Evolutionary conservation across 495 filamentous ascomycete species (phyloP).

Genomic region (Mytilinidion resinicola): DNA sequence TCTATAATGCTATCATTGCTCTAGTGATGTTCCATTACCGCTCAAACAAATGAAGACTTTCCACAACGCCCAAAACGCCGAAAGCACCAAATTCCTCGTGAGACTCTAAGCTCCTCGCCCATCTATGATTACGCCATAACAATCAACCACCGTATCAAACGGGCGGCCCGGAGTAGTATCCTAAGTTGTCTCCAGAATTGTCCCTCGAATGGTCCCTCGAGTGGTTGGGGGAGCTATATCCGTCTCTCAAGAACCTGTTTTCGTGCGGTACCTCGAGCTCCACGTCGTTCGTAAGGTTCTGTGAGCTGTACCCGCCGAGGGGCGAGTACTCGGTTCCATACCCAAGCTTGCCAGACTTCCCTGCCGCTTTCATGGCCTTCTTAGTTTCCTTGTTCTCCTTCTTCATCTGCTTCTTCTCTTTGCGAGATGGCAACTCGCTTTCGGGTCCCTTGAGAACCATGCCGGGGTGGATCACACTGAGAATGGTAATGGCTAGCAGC

Average conservation of each 20-base stretch:
- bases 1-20: too few species aligned
- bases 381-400: conserved; percentile 33
- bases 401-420: conserved; percentile 33
- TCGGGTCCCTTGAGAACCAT: conserved; percentile 45
- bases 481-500: conserved; percentile 43
- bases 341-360: conserved; percentile 5
- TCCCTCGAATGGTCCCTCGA: not conserved
- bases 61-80: too few species aligned
- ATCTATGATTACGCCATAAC: too few species aligned
- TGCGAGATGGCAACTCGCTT: conserved; percentile 32
- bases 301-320: not conserved
- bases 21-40: too few species aligned
- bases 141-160: too few species aligned
- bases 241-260: not conserved
- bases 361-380: conserved; percentile 23
- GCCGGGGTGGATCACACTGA: conserved; percentile 50
- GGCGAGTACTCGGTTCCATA: not conserved
- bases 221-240: not conserved
- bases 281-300: not conserved
- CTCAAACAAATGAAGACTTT: too few species aligned
- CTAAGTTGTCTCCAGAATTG: too few species aligned
- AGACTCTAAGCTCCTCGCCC: too few species aligned
- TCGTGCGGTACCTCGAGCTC: not conserved
- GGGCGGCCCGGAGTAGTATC: too few species aligned
- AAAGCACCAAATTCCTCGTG: too few species aligned